Base-by-base conservation (phyloP, 2,329 filamentous ascomycete genomes). In the Ascochyta viciae-villosae region DNA sequence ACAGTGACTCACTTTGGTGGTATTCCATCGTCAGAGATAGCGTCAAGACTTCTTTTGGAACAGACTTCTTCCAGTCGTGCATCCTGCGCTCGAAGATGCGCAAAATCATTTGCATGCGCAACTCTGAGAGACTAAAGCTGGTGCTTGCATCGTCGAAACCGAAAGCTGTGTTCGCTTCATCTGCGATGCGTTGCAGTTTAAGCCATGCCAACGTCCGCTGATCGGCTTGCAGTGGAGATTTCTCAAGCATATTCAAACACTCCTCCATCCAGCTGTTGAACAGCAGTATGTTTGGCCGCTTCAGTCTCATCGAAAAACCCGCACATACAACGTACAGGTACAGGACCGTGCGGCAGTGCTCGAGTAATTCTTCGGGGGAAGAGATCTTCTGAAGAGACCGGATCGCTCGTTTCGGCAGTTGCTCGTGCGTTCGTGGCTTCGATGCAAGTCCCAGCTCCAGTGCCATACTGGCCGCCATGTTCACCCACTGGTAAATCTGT, bases 231-330 rank as follows among this genome's bases (percentile, higher is more conserved):
- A 66, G 40, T 3, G 68, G 67, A 2, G 72, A 75, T 42, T 72
- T 73, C 23, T 70, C 62, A 2, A 75, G 64, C 34, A 75, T 60
- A 1, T 54, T 55, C 35, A 68, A 43, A 37, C 71, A 73, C 43
- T 75, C 73, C 41, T 68, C 69, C 72, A 75, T 74, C 73, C 73
- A 75, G 34, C 70, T 71, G 46, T 75, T 75, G 56, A 67, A 74
- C 0, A 68, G 43, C 13, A 75, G 47, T 8, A 74, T 74, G 19
- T 72, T 73, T 9, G 73, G 73, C 10, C 71, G 61, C 53, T 73
- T 68, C 19, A 75, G 31, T 19, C 72, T 54, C 68, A 74, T 73
- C 0, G 72, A 66, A 15, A 74, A 69, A 3, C 71, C 71, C 26
- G 73, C 71, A 27, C 69, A 72, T 31, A 74, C 51, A 4, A 70